A percentile compares a stretch with the other conserved stretches of the same genome.
These are phyloP conservation scores for Oxytropis ochrocephala DNA, from an alignment of 306 rosid genomes.

Conservation along the genomic window DNA sequence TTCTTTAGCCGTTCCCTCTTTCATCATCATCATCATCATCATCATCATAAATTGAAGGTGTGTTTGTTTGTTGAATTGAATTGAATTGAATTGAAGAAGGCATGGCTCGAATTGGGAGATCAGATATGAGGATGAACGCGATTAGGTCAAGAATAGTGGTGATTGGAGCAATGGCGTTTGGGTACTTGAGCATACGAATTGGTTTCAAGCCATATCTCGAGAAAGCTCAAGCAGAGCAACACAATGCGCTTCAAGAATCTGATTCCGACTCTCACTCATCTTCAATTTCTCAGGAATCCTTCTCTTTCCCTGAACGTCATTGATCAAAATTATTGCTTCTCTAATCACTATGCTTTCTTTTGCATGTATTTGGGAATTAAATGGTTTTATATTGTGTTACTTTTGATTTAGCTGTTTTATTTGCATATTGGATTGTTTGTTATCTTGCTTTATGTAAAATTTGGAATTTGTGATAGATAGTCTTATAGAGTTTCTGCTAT, in stretches of 20 bases:
- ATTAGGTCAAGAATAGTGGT: constrained; percentile 76
- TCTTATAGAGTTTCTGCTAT: too few species aligned
- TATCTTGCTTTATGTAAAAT: background rate
- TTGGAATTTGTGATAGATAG: background rate
- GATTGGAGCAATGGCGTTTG: constrained; percentile 81
- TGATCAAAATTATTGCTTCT: constrained; percentile 7
- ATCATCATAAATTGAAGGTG: too few species aligned
- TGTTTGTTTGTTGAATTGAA: too few species aligned
- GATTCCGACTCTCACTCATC: too few species aligned
- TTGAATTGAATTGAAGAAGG: too few species aligned
- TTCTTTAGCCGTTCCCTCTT: too few species aligned
- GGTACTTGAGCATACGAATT: constrained; percentile 61
- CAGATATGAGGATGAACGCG: constrained; percentile 60
- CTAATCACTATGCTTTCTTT: too few species aligned
- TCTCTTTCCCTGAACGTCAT: constrained; percentile 31
- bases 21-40: too few species aligned
- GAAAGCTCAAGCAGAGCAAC: constrained; percentile 35
- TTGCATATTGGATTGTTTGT: background rate
- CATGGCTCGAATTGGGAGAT: constrained; percentile 26
- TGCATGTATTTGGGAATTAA: background rate
- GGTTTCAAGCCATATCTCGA: constrained; percentile 77
- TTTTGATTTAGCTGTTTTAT: too few species aligned
- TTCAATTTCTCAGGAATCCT: constrained; percentile 17
- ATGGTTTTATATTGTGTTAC: too few species aligned
- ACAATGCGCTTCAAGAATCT: constrained; percentile 27